phyloP scores from a whole-genome alignment of 768 basidiomycete genomes.

The Hirschioporus abietinus region DNA sequence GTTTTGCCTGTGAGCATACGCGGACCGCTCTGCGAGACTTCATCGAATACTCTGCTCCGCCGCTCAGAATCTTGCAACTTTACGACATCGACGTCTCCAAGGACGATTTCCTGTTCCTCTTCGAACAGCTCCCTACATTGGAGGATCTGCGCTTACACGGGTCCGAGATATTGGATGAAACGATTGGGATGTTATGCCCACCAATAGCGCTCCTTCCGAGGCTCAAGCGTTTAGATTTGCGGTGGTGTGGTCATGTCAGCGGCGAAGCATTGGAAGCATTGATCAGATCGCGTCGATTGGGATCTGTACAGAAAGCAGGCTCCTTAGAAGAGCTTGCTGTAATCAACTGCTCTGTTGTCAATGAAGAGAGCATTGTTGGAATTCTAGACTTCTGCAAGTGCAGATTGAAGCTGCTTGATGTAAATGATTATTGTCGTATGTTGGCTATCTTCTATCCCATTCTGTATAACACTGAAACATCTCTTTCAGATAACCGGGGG shows the following conservation, averaged over 20 bases:
- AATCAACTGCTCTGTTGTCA: slow-evolving; percentile 54
- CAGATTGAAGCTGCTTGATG: slow-evolving; percentile 35
- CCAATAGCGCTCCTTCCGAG: slow-evolving; percentile 39
- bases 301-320: slow-evolving; percentile 4
- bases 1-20: slow-evolving; percentile 28
- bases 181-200: slow-evolving; percentile 33
- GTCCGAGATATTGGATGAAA: slow-evolving; percentile 47
- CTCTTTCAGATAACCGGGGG: not conserved
- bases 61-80: slow-evolving; percentile 40
- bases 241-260: slow-evolving; percentile 54
- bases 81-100: slow-evolving; percentile 42
- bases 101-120: slow-evolving; percentile 30
- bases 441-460: slow-evolving; percentile 8
- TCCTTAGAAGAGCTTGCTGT: slow-evolving; percentile 41
- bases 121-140: slow-evolving; percentile 33
- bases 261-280: slow-evolving; percentile 47
- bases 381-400: slow-evolving; percentile 44
- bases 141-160: slow-evolving; percentile 51
- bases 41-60: slow-evolving; percentile 24
- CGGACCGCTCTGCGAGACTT: slow-evolving; percentile 26
- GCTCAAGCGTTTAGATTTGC: slow-evolving; percentile 45
- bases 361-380: slow-evolving; percentile 47
- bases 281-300: slow-evolving; percentile 33
- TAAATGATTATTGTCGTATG: slow-evolving; percentile 53
- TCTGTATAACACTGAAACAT: not conserved